Conservation (phyloP, 345 rosid genomes). For the Salix viminalis region DNA sequence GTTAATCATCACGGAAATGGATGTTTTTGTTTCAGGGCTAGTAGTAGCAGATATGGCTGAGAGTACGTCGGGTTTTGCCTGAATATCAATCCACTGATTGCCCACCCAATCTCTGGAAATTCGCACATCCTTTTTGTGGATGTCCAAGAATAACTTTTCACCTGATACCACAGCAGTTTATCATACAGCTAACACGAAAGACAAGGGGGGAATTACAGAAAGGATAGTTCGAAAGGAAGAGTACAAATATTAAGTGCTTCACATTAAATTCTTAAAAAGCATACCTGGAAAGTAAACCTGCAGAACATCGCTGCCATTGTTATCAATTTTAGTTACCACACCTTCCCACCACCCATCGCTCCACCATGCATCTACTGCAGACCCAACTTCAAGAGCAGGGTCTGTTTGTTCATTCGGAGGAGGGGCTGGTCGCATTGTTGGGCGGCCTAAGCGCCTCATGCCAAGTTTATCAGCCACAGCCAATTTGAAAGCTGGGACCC, state of each 20-base stretch:
- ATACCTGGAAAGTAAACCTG: constrained; percentile 76
- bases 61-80: constrained; percentile 53
- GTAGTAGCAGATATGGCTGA: constrained; percentile 40
- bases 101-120: constrained; percentile 81
- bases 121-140: constrained; percentile 56
- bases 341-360: constrained; percentile 99
- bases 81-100: constrained; percentile 66
- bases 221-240: neutral
- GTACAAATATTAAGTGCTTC: neutral
- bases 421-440: constrained; percentile 68
- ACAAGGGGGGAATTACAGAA: neutral
- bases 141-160: constrained; percentile 54
- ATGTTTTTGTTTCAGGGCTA: constrained; percentile 43
- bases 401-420: constrained; percentile 29
- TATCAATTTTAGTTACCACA: constrained; percentile 45
- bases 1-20: constrained; percentile 37
- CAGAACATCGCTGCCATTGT: constrained; percentile 34
- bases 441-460: constrained; percentile 67
- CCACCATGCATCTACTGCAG: constrained; percentile 98
- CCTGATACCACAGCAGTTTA: constrained; percentile 42
- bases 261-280: constrained; percentile 1
- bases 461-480: constrained; percentile 80
- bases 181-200: constrained; percentile 2
- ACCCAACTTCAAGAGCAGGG: constrained; percentile 42
- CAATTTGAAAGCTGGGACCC: constrained; percentile 67